These are phyloP conservation scores for Cercospora sesami DNA, from an alignment of 2,329 filamentous ascomycete genomes.

Conservation along the genomic window DNA sequence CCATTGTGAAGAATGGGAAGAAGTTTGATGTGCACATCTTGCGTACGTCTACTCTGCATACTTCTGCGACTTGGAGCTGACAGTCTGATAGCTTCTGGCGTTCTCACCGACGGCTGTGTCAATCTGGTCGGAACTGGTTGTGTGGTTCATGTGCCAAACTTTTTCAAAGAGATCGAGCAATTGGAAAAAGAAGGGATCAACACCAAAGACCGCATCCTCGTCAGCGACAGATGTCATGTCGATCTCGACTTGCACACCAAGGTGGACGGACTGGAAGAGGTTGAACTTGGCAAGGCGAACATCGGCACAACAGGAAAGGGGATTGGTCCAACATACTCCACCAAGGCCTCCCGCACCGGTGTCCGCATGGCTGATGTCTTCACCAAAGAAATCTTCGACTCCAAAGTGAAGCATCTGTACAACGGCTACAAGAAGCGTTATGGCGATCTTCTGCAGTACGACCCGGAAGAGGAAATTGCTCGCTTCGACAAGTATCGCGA, in stretches of 20 bases:
- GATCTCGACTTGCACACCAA: constrained; percentile 65
- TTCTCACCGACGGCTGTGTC: constrained; percentile 68
- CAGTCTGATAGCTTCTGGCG: constrained; percentile 58
- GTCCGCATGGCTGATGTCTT: constrained; percentile 69
- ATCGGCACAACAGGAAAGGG: constrained; percentile 54
- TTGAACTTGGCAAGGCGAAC: constrained; percentile 52
- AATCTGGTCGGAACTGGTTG: constrained; percentile 70
- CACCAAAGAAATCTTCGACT: constrained; percentile 64
- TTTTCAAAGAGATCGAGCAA: constrained; percentile 65
- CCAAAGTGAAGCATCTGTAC: constrained; percentile 63
- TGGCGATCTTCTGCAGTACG: constrained; percentile 65
- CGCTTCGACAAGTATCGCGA: constrained; percentile 61
- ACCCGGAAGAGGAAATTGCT: constrained; percentile 68
- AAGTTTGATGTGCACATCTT: constrained; percentile 62
- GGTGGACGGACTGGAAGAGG: constrained; percentile 66
- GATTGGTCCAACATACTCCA: constrained; percentile 60
- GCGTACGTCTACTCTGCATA: constrained; percentile 32
- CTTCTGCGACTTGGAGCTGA: constrained; percentile 12
- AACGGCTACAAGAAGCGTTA: constrained; percentile 67
- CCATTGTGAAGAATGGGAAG: constrained; percentile 42
- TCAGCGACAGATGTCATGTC: constrained; percentile 64
- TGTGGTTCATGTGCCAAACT: constrained; percentile 64
- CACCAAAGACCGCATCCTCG: constrained; percentile 60
- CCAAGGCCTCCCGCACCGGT: constrained; percentile 65
- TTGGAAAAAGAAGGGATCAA: constrained; percentile 62